Percentiles rank a stretch among this genome's conserved stretches.
Evolutionary conservation across 176 grass and related monocot genomes (phyloP).

Genomic region (Rhipidocladum racemiflorum): DNA sequence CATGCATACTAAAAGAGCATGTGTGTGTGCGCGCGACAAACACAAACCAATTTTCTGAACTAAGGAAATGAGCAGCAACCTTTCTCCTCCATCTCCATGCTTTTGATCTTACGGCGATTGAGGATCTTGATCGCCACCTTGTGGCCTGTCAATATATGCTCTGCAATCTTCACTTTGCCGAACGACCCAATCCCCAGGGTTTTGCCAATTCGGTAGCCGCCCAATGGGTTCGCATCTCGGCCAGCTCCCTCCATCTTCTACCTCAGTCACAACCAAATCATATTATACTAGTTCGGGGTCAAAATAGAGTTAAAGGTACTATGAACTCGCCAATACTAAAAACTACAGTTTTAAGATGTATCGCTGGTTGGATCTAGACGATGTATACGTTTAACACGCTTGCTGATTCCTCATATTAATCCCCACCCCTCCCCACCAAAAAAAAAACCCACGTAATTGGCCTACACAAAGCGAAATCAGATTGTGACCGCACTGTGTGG

Average conservation of each 20-base stretch:
- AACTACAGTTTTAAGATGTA: neutral
- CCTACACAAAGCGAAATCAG: neutral
- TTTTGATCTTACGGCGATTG: constrained; percentile 73
- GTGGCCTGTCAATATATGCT: constrained; percentile 72
- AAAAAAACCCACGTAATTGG: neutral
- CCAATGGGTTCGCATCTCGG: constrained; percentile 47
- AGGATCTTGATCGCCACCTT: constrained; percentile 92
- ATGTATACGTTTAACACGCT: neutral
- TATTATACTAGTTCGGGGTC: neutral
- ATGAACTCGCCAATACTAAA: neutral
- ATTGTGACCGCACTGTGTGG: neutral
- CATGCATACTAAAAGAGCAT: neutral
- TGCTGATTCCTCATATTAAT: neutral
- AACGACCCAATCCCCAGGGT: constrained; percentile 82
- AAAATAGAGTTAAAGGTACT: neutral
- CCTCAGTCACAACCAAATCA: neutral
- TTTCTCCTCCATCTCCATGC: constrained; percentile 92
- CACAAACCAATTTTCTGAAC: neutral
- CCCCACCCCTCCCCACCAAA: no score
- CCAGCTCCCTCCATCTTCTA: constrained; percentile 60
- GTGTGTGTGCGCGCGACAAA: neutral
- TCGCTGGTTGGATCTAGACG: constrained; percentile 5
- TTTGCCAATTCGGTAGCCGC: constrained; percentile 75
- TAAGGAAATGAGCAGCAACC: constrained; percentile 35
- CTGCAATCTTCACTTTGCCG: constrained; percentile 84